Evolutionary conservation across 441 rosid genomes (phyloP), one percentile per base, ranked within the genome.

Genomic region (Erodium trifolium): DNA sequence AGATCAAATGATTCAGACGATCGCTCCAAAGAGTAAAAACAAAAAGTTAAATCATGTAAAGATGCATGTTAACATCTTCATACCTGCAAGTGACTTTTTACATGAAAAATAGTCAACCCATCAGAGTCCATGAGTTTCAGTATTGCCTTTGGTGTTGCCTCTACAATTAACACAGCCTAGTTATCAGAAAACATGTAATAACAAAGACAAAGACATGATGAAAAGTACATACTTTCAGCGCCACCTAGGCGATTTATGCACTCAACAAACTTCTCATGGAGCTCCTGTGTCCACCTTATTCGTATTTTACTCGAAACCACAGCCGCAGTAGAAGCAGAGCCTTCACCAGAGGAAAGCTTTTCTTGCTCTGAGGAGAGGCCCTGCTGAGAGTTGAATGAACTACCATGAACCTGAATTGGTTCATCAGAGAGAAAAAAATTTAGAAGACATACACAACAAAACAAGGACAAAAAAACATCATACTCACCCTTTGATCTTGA

Each of bases 51-150:
- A 37, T 37, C 8, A 37, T 3, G 8, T 37, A 49, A 49, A 49
- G 16, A 49, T 45, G 17, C 16, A 49, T 49, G 55, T 29, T 8
- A 29, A 67, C 8, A 7, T 65, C 29, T 17, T 31, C 3, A 51
- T 39, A 90, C 93, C 90, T 93, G 98, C 83, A 93, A 77, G 69
- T 89, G 99, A 78, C 99, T 91, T 84, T 93, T 93, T 12, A 93
- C 92, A 80, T 93, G 99, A 72, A 89, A 91, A 69, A 93, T 89
- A 34, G 97, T 88, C 75, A 93, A 81, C 70, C 91, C 92, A 64
- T 88, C 87, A 0, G 87, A 84, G 59, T 87, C 95, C 99, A 93
- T 93, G 63, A 89, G 83, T 89, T 84, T 88, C 78, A 91, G 68
- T 67, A 93, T 86, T 8, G 93, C 89, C 86, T 89, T 93, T 0